Base-by-base conservation (phyloP, 23 red algal genomes). In the Gracilaria caudata region DNA sequence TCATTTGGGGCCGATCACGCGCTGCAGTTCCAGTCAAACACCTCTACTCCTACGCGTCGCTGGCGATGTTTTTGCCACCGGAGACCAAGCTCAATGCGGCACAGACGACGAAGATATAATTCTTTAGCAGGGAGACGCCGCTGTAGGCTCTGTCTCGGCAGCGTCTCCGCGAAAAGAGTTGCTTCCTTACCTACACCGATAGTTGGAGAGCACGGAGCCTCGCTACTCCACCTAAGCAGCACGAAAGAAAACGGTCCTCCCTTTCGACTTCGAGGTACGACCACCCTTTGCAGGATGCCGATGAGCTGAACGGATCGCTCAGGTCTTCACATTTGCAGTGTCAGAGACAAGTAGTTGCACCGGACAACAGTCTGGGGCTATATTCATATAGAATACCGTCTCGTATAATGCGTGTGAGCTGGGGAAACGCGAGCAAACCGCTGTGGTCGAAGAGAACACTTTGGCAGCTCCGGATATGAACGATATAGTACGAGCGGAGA, bases 291-390 rank as follows among this genome's bases (percentile, higher is more conserved):
- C 76, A 90, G 19, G 87, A 70, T 21, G 97, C 90, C 6, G 78
- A 95, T 12, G 90, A 99, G 34, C 81, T 99, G 12, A 99, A 99
- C 39, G 86, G 71, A 12, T 81, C 88, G n/a, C 73, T 94, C 11
- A 70, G 77, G 25, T 84, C 97, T 3, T 51, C 44, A 3, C 79
- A 94, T 73, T 54, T 94, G 63, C 61, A 94, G 51, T 82, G 93
- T 17, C 86, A 90, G 36, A 83, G 92, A 25, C 82, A 94, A 51
- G 75, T 93, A 41, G 84, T 96, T 4, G 79, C 90, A 0, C 97
- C 97, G 3, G 91, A 96, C 29, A 89, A 76, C 89, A 86, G 13
- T 99, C 95, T 80, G 93, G 78, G 1, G 90, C 93, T 4, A 63
- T 99, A 0, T 94, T 99, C 43, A 93, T 79, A 47, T 96, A 84